A percentile compares a stretch with the other conserved stretches of the same genome.
phyloP scores from a whole-genome alignment of 2,329 filamentous ascomycete species.

The Dactylellina sp. region DNA sequence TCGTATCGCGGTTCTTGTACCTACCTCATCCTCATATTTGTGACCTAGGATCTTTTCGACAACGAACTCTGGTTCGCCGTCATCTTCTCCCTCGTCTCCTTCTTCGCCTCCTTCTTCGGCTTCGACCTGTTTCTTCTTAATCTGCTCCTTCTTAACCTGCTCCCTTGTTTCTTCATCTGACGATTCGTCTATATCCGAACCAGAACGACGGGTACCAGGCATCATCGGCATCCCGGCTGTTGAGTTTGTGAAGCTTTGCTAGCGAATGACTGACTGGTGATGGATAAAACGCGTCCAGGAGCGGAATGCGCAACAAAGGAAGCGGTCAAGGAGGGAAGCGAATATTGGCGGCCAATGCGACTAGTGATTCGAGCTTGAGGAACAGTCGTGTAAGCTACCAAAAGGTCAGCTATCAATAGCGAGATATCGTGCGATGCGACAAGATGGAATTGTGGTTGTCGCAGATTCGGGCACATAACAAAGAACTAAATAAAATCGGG shows the following conservation, averaged over 20 bases:
- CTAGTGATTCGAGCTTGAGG: not conserved
- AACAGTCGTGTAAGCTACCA: conserved; percentile 12
- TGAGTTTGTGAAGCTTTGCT: not conserved
- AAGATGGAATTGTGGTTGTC: conserved; percentile 14
- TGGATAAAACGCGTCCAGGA: conserved; percentile 33
- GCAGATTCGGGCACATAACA: conserved; percentile 17
- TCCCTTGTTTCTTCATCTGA: conserved; percentile 46
- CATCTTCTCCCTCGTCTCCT: conserved; percentile 12
- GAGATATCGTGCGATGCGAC: not conserved
- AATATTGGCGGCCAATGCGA: not conserved
- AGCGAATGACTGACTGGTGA: not conserved
- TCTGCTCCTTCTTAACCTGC: conserved; percentile 29
- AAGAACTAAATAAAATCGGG: conserved; percentile 30
- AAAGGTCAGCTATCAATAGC: conserved; percentile 2
- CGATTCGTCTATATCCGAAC: conserved; percentile 31
- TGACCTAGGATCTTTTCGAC: conserved; percentile 50
- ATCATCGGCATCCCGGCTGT: conserved; percentile 39
- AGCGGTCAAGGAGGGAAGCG: conserved; percentile 1
- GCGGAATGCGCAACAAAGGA: not conserved
- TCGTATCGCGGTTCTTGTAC: too few species aligned
- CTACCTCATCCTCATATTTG: conserved; percentile 47
- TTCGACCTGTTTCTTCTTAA: too few species aligned
- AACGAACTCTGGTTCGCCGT: conserved; percentile 10
- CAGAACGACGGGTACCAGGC: conserved; percentile 27
- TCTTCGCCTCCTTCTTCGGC: conserved; percentile 25